Evolutionary conservation across 106 monocot species (phyloP), one percentile per base, ranked within the genome.

Genomic region (Allium fistulosum): DNA sequence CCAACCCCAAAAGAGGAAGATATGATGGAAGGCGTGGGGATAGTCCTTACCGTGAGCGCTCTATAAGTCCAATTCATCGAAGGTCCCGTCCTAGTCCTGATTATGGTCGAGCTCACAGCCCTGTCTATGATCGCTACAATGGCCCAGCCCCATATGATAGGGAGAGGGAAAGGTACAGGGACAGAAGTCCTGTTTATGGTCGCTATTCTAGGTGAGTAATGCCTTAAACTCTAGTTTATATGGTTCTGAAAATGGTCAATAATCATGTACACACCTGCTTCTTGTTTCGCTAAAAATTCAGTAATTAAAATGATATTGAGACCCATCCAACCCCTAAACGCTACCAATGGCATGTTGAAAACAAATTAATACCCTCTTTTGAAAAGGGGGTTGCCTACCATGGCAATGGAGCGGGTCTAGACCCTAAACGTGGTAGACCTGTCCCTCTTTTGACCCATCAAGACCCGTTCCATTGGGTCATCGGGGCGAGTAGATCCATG

Each of bases 1-100:
- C 75, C 5, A 88, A 88, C 74, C 81, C 85, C 46, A 83, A 79
- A 74, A 74, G 87, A 65, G 81, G 87, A 69, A 80, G 85, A 28
- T 78, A 74, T 60, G 69, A 76, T 75, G 78, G 82, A 16, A 72
- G 80, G 46, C 79, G 69, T 13, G 75, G 65, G 15, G 75, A 67
- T 53, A 81, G 83, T 58, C 81, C 91, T 59, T 86, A 86, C 69
- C 37, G 37, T 37, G 86, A 80, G 4, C 88, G 86, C 15, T 83
- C 91, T 52, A 47, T 71, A 5, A 97, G 97, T 70, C 92, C 88
- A 64, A 74, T 60, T 6, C 9, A 51, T 48, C 63, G 82, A 4
- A 73, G 81, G 51, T 26, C 56, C 48, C 85, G 85, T 9, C 81
- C 81, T 13, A 85, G 85, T 49, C 88, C 84, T 22, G 88, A 88